phyloP scores from a whole-genome alignment of 2,329 filamentous ascomycete genomes.

The Colletotrichum sp. region DNA sequence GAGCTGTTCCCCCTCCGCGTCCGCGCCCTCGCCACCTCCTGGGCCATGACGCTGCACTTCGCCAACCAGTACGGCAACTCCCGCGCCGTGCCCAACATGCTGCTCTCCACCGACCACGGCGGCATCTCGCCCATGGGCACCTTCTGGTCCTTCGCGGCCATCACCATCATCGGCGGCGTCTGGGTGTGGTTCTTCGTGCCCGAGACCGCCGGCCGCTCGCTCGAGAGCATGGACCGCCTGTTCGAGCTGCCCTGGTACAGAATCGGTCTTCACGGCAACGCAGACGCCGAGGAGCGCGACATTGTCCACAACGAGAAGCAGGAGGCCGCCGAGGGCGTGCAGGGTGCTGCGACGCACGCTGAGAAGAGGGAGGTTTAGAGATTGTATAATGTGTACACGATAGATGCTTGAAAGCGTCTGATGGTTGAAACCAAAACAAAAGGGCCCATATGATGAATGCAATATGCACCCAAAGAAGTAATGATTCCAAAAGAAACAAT shows the following conservation, averaged over 20 bases:
- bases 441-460: slow-evolving; percentile 17
- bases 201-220: slow-evolving; percentile 69
- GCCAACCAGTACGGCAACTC: slow-evolving; percentile 80
- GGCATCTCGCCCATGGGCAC: slow-evolving; percentile 68
- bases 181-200: slow-evolving; percentile 79
- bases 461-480: slow-evolving; percentile 5
- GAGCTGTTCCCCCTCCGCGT: slow-evolving; percentile 80
- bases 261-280: slow-evolving; percentile 66
- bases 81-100: slow-evolving; percentile 77
- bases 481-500: not conserved
- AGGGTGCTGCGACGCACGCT: slow-evolving; percentile 35
- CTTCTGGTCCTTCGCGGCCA: slow-evolving; percentile 76
- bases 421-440: not conserved
- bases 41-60: slow-evolving; percentile 81
- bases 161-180: slow-evolving; percentile 69
- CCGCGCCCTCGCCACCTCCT: slow-evolving; percentile 71
- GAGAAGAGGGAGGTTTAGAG: slow-evolving; percentile 32
- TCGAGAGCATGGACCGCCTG: slow-evolving; percentile 74
- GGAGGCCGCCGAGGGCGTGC: slow-evolving; percentile 35
- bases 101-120: slow-evolving; percentile 53
- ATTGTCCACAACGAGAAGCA: slow-evolving; percentile 49
- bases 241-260: slow-evolving; percentile 77
- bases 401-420: not conserved
- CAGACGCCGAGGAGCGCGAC: slow-evolving; percentile 54
- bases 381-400: not conserved